Evolutionary conservation across 768 basidiomycete species (phyloP), one percentile per base, ranked within the genome.

Genomic region (Flagelloscypha sp.): DNA sequence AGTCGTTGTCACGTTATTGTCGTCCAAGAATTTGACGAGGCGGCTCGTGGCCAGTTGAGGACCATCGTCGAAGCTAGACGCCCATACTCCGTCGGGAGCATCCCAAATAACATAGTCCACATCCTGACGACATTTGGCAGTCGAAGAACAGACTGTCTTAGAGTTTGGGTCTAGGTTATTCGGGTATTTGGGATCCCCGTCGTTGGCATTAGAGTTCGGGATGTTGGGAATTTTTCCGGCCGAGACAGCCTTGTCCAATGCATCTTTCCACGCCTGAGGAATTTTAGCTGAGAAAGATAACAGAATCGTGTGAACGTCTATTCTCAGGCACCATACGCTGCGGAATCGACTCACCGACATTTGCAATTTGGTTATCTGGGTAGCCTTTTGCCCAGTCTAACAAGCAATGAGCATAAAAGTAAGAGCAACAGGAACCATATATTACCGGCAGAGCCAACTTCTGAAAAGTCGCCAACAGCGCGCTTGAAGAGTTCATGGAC

Each of bases 51-150:
- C 40, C 70, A n/a, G n/a, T 11, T 68, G 61, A 0, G 88, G 88
- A 1, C 89, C 89, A 49, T 90, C 88, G 49, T 92, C 88, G 50
- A 89, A 89, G 31, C 74, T 67, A 37, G 75, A 60, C 2, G 63
- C 84, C 33, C 86, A 59, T 34, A 68, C 58, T 6, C 84, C 83
- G 20, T 68, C 54, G 0, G 90, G 89, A 1, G 81, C 84, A 42
- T 92, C 75, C 75, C 79, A 82, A 32, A 86, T 49, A n/a, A n/a
- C n/a, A n/a, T n/a, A n/a, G 44, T 87, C 84, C 8, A 69, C 76
- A 4, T 65, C 45, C 25, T 62, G 67, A 28, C 52, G 50, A 54
- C 86, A 90, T 49, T 78, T 72, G 60, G 75, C 79, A 0, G 81
- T 83, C 16, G 80, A 68, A 2, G 87, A 88, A 59, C 89, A 94